Evolutionary conservation across 306 rosid genomes (phyloP).

Genomic region (Lotus japonicus): DNA sequence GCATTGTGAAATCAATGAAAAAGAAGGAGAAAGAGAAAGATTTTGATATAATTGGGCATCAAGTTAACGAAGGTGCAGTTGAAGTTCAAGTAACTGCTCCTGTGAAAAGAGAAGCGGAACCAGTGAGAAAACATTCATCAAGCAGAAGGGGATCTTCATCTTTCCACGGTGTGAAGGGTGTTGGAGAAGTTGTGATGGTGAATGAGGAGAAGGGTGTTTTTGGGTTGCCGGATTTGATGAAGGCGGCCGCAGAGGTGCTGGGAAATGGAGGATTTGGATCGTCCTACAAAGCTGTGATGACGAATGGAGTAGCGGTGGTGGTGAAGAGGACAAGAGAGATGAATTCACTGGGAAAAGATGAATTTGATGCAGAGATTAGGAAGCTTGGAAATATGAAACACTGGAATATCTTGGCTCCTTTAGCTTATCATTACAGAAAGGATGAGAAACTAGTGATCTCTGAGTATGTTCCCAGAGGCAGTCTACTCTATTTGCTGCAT

Average conservation of each 20-base stretch:
- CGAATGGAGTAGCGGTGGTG: constrained; percentile 70
- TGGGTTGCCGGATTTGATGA: constrained; percentile 74
- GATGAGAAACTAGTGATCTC: constrained; percentile 58
- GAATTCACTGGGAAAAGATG: constrained; percentile 56
- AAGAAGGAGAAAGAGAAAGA: constrained; percentile 17
- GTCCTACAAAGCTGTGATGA: constrained; percentile 74
- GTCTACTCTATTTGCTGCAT: constrained; percentile 49
- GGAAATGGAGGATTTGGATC: constrained; percentile 71
- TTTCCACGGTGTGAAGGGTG: constrained; percentile 3
- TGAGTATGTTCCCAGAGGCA: constrained; percentile 63
- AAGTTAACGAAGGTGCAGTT: constrained; percentile 12
- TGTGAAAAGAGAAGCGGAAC: constrained; percentile 21
- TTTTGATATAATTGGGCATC: neutral
- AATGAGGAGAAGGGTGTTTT: constrained; percentile 59
- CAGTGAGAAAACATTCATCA: neutral
- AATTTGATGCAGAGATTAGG: constrained; percentile 56
- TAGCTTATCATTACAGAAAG: constrained; percentile 63
- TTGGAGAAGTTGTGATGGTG: constrained; percentile 45
- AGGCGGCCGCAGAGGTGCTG: constrained; percentile 70
- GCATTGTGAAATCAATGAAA: constrained; percentile 19
- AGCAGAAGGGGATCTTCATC: constrained; percentile 8
- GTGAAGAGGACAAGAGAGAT: constrained; percentile 76
- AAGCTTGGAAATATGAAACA: constrained; percentile 35
- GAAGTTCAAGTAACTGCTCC: constrained; percentile 42
- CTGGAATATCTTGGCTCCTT: constrained; percentile 57